phyloP scores from a whole-genome alignment of 306 rosid species.

The Comarum palustre region DNA sequence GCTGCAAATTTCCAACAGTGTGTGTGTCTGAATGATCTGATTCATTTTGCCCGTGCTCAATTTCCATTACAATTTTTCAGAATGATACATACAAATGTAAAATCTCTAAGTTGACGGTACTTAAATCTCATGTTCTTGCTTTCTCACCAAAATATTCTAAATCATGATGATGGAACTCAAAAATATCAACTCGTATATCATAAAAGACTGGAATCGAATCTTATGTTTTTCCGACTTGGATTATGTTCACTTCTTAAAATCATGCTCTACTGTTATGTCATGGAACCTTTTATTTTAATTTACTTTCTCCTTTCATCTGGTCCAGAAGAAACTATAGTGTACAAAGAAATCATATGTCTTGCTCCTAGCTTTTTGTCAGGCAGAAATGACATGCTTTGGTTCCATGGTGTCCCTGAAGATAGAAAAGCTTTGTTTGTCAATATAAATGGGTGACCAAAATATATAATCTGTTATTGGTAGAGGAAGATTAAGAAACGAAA shows the following conservation, averaged over 20 bases:
- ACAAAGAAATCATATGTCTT: background rate
- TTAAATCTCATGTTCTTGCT: too few species aligned
- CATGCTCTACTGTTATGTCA: background rate
- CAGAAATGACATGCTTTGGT: constrained; percentile 10
- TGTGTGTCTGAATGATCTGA: too few species aligned
- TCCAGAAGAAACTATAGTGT: background rate
- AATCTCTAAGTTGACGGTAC: background rate
- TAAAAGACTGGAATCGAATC: background rate
- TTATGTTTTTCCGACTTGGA: background rate
- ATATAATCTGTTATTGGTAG: background rate
- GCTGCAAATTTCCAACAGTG: background rate
- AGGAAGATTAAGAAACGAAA: background rate
- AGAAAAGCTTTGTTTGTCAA: background rate
- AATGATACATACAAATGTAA: background rate
- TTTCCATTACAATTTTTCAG: background rate
- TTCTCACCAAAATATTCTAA: too few species aligned
- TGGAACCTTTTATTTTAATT: background rate
- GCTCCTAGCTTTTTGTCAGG: background rate
- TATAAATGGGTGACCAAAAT: background rate
- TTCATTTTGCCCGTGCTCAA: background rate
- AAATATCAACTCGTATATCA: too few species aligned
- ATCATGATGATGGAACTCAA: too few species aligned
- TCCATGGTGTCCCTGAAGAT: constrained; percentile 5
- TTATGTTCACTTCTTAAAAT: background rate
- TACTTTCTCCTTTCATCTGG: background rate